phyloP scores from a whole-genome alignment of 2,329 filamentous ascomycete species.

The Ceratocystis cacaofunesta region DNA sequence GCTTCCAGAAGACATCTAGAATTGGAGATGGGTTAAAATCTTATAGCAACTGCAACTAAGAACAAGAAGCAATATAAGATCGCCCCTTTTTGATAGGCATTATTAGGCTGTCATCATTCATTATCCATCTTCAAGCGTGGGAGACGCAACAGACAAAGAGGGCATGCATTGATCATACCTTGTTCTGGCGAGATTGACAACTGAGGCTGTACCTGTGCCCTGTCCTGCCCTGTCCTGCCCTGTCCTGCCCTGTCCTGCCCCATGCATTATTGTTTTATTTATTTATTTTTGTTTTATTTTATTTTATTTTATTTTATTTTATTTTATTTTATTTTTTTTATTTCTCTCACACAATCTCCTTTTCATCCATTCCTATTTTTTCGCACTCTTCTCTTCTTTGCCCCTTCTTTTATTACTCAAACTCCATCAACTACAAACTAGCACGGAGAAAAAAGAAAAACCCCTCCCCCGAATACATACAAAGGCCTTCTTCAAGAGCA shows the following conservation, averaged over 20 bases:
- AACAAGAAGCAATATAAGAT: not conserved
- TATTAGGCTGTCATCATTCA: not conserved
- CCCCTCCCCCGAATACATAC: too few relatives aligned
- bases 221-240: too few relatives aligned
- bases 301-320: too few relatives aligned
- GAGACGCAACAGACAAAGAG: not conserved
- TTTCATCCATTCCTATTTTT: not conserved
- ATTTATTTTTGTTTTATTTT: too few relatives aligned
- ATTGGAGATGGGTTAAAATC: not conserved
- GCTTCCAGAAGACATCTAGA: constrained; percentile 1
- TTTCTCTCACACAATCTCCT: not conserved
- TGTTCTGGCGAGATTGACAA: not conserved
- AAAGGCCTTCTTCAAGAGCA: not conserved
- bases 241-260: too few relatives aligned
- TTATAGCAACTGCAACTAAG: not conserved
- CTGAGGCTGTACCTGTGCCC: not conserved
- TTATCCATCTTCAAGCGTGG: not conserved
- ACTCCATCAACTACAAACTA: not conserved
- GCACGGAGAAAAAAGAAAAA: not conserved
- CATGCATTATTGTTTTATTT: too few relatives aligned
- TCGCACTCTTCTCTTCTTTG: not conserved
- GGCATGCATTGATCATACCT: not conserved
- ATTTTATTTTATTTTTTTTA: not conserved
- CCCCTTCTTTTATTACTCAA: not conserved
- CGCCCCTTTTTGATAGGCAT: not conserved